These are phyloP conservation scores for Fusarium sp. DNA, from an alignment of 2,329 filamentous ascomycete genomes.

Conservation along the genomic window DNA sequence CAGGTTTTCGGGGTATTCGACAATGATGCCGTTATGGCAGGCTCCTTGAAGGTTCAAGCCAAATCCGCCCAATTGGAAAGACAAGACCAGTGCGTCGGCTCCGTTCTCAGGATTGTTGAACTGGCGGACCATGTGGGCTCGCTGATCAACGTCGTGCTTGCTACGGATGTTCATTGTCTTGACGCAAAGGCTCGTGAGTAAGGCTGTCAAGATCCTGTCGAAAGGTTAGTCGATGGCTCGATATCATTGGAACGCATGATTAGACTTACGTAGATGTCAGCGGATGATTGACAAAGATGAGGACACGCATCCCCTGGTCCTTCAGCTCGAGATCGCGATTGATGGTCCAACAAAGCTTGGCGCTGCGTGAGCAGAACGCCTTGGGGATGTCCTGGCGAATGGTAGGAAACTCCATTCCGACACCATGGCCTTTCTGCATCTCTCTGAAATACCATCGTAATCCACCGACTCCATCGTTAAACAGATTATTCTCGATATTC, in stretches of 20 bases:
- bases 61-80: background rate
- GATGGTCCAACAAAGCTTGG: background rate
- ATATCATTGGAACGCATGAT: no score
- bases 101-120: background rate
- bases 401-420: background rate
- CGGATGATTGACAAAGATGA: background rate
- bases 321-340: rapidly evolving
- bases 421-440: background rate
- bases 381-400: rapidly evolving
- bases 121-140: background rate
- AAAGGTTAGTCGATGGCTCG: background rate
- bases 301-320: rapidly evolving
- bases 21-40: background rate
- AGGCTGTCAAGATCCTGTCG: background rate
- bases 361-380: background rate
- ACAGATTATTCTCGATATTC: background rate
- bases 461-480: background rate
- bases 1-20: background rate
- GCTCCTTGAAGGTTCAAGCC: background rate
- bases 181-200: background rate
- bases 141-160: rapidly evolving
- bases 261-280: background rate
- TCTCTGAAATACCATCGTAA: background rate
- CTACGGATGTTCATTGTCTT: background rate
- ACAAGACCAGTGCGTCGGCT: background rate